Base-by-base conservation (phyloP, 176 grass and related monocot species). In the Lolium multiflorum region DNA sequence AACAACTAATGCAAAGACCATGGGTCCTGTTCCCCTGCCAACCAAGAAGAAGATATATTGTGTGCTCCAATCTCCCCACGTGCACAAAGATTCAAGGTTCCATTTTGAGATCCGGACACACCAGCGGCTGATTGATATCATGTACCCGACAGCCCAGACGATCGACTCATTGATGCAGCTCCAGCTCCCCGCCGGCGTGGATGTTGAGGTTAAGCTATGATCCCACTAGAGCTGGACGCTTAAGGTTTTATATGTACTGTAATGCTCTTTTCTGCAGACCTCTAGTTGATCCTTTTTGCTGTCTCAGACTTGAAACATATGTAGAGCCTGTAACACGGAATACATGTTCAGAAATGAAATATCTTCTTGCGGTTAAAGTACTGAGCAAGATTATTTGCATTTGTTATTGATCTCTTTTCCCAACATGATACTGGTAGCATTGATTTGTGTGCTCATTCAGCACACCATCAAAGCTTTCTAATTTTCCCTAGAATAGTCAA, bases 171-270 rank as follows among this genome's bases (percentile, higher is more conserved):
- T 99, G 84, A 96, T 96, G 92, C 94, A 99, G 77, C 90, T 99
- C 82, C 92, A 99, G 85, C 92, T 99, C 21, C 94, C 97, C 1
- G 97, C 97, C 7, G 94, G 97, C 35, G 97, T 99, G 38, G 97
- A 99, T 87, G 97, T 99, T 38, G 91, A 99, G 83, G 94, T 99
- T 83, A 99, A 96, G 87, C 89, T 99, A 86, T 97, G 90, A 99
- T 90, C 82, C 55, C 85, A 62, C 59, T 75, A 82, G 77, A 61
- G 21, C 69, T 76, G 58, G 51, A 70, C 9, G 6, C 75, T 66
- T 21, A 60, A 71, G 77, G 48, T 81, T 88, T 39, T 31, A 12
- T 38, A 24, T 84, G 89, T 51, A 25, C 28, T 76, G 31, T 61
- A 28, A 61, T 62, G 57, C 43, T 76, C 62, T 37, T 87, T 76